phyloP scores from a whole-genome alignment of 768 basidiomycete genomes.

The Lactarius tabidus region DNA sequence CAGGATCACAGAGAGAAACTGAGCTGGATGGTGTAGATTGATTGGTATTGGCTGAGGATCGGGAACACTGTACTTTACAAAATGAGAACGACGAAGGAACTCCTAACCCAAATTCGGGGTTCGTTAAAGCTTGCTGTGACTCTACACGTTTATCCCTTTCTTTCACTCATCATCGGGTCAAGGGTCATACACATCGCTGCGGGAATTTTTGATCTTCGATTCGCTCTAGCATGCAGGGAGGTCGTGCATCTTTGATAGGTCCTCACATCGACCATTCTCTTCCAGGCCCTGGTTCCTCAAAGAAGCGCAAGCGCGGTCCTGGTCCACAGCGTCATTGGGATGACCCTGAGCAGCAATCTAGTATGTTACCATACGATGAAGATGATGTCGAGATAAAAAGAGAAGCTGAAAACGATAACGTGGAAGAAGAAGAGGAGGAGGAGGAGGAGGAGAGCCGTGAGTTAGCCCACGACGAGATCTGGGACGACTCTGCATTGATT shows the following conservation, averaged over 20 bases:
- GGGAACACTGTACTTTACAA: no score
- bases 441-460: constrained; percentile 55
- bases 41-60: neutral
- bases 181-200: neutral
- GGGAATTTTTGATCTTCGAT: neutral
- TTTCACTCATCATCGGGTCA: neutral
- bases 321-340: constrained; percentile 41
- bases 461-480: constrained; percentile 70
- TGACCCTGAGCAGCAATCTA: constrained; percentile 33
- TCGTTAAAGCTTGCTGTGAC: neutral
- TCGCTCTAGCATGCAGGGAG: constrained; percentile 19
- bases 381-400: constrained; percentile 16
- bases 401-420: constrained; percentile 25
- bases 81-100: neutral
- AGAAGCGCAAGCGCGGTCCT: constrained; percentile 23
- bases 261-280: constrained; percentile 16
- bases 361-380: constrained; percentile 35
- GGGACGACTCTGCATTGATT: constrained; percentile 83
- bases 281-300: constrained; percentile 19
- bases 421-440: constrained; percentile 35
- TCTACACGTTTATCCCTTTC: neutral
- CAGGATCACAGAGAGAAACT: neutral
- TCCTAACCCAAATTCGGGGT: constrained; percentile 18
- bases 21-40: constrained; percentile 22
- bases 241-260: constrained; percentile 16